Evolutionary conservation across 768 basidiomycete species (phyloP).

Genomic region (Calvatia gigantea): DNA sequence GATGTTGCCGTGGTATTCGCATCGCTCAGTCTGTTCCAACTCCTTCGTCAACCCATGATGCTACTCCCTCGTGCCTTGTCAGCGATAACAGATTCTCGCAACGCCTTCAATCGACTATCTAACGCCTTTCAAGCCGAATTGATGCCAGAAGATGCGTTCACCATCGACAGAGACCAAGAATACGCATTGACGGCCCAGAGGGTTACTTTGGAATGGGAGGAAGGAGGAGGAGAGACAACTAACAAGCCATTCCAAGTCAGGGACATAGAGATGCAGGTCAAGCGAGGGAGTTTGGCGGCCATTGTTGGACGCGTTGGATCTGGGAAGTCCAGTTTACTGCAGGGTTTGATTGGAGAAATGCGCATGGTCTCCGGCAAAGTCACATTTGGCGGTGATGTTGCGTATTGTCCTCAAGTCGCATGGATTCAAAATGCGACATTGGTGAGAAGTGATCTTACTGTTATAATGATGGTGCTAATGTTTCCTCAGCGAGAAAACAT

Average conservation of each 20-base stretch:
- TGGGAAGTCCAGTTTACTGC: slow-evolving; percentile 61
- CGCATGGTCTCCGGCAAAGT: slow-evolving; percentile 46
- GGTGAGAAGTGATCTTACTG: slow-evolving; percentile 28
- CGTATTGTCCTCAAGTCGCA: slow-evolving; percentile 70
- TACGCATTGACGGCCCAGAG: slow-evolving; percentile 48
- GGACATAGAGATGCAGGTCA: slow-evolving; percentile 48
- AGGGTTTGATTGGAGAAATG: slow-evolving; percentile 74
- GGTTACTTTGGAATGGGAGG: slow-evolving; percentile 66
- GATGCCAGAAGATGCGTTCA: slow-evolving; percentile 35
- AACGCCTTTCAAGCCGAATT: slow-evolving; percentile 55
- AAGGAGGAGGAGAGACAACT: slow-evolving; percentile 14
- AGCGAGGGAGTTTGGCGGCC: slow-evolving; percentile 55
- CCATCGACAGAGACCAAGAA: slow-evolving; percentile 41
- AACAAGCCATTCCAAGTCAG: slow-evolving; percentile 45
- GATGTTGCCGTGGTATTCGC: slow-evolving; percentile 2
- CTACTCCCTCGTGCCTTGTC: slow-evolving; percentile 61
- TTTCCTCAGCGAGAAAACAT: slow-evolving; percentile 56
- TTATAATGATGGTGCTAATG: not conserved
- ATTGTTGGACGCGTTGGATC: slow-evolving; percentile 70
- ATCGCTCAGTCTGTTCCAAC: slow-evolving; percentile 24
- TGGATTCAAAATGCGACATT: slow-evolving; percentile 75
- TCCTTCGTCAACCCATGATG: slow-evolving; percentile 69
- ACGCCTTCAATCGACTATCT: slow-evolving; percentile 51
- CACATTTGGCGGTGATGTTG: slow-evolving; percentile 59
- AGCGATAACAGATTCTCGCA: slow-evolving; percentile 60